Base-by-base conservation (phyloP, 768 basidiomycete species). In the Pholiota conissans region DNA sequence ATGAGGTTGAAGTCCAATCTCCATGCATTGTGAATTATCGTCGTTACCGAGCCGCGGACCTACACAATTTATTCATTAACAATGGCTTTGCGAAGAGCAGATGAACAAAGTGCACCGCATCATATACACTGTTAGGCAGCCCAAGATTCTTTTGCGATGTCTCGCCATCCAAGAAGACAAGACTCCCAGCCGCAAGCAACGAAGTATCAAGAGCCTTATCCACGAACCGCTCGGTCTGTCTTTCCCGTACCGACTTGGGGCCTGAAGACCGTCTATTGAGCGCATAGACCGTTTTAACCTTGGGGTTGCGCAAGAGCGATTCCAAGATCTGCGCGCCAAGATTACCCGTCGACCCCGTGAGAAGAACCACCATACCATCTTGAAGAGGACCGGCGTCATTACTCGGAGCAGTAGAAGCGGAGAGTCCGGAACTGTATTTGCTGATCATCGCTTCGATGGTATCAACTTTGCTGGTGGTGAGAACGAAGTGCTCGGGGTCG, bases 11-110 rank as follows among this genome's bases (percentile, higher is more conserved):
- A 81, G 45, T 82, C 74, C 13, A 82, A 66, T 18, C 67, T 71
- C 81, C 81, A 82, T 0, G 79, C 78, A 48, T 71, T 76, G 52
- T 81, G 79, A 7, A 81, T 71, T 57, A 82, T 73, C 11, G 63
- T 52, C 0, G 70, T 77, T 2, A 75, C 65, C 5, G 63, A 63
- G 27, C 63, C 29, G 11, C 63, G 64, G 14, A 78, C 56, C 71
- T 75, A 47, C 1, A 30, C 5, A 13, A 8, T 9, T 16, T 27
- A 10, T 45, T 3, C 26, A 4, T 47, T 51, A 51, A 18, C 5
- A 32, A 10, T 16, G 35, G 22, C 24, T 28, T 26, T 24, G 13
- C 45, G 18, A 27, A 26, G 11, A 49, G 13, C 20, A 18, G 8
- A 13, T 3, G 13, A 16, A 37, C 1, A n/a, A 27, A 32, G 60